Base-by-base conservation (phyloP, 2,329 filamentous ascomycete species). In the Xylaria sp. region DNA sequence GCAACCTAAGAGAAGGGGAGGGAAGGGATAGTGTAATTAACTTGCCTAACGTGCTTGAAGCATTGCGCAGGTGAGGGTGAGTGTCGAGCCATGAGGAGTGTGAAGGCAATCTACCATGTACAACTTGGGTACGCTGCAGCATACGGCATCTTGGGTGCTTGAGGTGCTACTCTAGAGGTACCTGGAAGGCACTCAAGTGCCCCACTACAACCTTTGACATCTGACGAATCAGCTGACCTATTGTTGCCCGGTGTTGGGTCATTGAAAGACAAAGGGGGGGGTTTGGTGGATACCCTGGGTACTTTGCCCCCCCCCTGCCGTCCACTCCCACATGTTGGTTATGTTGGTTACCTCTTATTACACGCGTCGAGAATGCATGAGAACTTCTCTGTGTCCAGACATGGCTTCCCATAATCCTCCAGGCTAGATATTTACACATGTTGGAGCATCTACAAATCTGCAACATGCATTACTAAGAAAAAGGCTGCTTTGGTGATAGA, bases 141-240 rank as follows among this genome's bases (percentile, higher is more conserved):
- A 38, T n/a, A 20, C 51, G 13, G 51, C 51, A 56, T 56, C 51
- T 38, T 56, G 51, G 17, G 51, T 48, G 44, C 44, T 26, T 48
- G 33, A 40, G 13, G 56, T 59, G 15, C 6, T n/a, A 9, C 54
- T 42, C 15, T 40, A 40, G 38, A 40, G 38, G 28, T 51, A 51
- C 44, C 59, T 56, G 31, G 28, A 13, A 56, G 49, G 58, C 54
- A 63, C 20, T 10, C 17, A 48, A 15, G 51, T 49, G 62, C 66
- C 66, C 66, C 69, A 67, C 69, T 26, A 44, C 60, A 23, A 68
- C 63, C 53, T 51, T 59, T 56, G 44, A 66, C 57, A 63, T 63
- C 67, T 67, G 61, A 67, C 69, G 67, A 71, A 71, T 71, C 69
- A 71, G 67, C 69, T 70, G 69, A 71, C 61, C 60, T 31, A 38